Percentiles rank a stretch among this genome's conserved stretches.
Conservation (phyloP, 768 basidiomycete genomes). For the Termitomyces sp. region DNA sequence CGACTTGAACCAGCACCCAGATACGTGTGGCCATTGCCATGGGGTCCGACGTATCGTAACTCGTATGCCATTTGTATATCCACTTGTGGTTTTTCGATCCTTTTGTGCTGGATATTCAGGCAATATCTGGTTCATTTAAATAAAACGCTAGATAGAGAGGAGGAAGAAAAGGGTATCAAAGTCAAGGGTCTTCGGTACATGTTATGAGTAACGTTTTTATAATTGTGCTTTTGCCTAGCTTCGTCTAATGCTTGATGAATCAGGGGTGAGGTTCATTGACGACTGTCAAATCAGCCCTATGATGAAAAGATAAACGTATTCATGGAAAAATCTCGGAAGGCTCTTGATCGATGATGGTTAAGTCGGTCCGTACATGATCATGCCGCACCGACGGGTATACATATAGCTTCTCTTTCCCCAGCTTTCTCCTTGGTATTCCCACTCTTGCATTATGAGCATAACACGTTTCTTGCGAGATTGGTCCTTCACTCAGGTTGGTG, state of each 20-base stretch:
- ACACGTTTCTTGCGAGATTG: slow-evolving; percentile 38
- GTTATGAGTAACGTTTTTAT: slow-evolving; percentile 22
- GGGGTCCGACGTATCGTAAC: slow-evolving; percentile 65
- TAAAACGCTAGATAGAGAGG: slow-evolving; percentile 29
- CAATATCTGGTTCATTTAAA: slow-evolving; percentile 38
- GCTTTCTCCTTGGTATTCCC: neutral
- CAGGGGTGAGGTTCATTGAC: neutral
- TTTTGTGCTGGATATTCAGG: slow-evolving; percentile 46
- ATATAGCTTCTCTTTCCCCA: slow-evolving; percentile 1
- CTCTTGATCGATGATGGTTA: neutral
- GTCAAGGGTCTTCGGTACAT: slow-evolving; percentile 41
- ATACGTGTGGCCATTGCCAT: slow-evolving; percentile 61
- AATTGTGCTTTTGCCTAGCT: neutral
- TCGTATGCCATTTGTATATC: slow-evolving; percentile 74
- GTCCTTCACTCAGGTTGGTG: slow-evolving; percentile 64
- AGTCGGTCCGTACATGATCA: neutral
- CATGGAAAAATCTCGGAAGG: slow-evolving; percentile 24
- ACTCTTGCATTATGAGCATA: slow-evolving; percentile 3
- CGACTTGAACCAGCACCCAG: slow-evolving; percentile 19
- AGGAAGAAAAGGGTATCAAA: slow-evolving; percentile 24
- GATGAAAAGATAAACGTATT: neutral
- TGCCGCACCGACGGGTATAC: neutral
- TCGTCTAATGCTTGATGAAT: neutral
- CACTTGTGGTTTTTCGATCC: slow-evolving; percentile 41
- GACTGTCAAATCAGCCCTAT: neutral